phyloP scores from a whole-genome alignment of 768 basidiomycete species.

The Trametes cubensis region DNA sequence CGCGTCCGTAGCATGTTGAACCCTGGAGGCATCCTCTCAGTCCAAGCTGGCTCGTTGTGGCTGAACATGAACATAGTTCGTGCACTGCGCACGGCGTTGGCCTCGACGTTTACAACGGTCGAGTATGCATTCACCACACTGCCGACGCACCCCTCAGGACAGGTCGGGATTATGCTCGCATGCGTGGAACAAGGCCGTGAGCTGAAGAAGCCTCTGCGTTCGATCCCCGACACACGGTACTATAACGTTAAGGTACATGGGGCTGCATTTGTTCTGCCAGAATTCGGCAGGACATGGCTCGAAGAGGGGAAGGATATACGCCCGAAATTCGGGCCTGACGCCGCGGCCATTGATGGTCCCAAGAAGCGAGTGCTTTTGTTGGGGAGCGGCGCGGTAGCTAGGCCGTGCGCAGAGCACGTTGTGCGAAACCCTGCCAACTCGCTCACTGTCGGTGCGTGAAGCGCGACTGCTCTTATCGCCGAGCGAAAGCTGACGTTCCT shows the following conservation, averaged over 20 bases:
- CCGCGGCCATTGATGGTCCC: slow-evolving; percentile 37
- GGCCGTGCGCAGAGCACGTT: slow-evolving; percentile 93
- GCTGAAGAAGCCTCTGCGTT: slow-evolving; percentile 71
- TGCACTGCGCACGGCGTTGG: slow-evolving; percentile 68
- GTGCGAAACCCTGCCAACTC: slow-evolving; percentile 77
- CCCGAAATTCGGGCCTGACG: slow-evolving; percentile 73
- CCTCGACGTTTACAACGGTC: slow-evolving; percentile 72
- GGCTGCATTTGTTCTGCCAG: slow-evolving; percentile 85
- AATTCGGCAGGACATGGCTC: slow-evolving; percentile 78
- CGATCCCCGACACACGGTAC: slow-evolving; percentile 74
- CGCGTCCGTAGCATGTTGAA: slow-evolving; percentile 87
- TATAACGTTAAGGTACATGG: slow-evolving; percentile 83
- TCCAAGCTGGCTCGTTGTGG: slow-evolving; percentile 96
- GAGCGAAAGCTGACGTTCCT: neutral
- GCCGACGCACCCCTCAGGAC: slow-evolving; percentile 98
- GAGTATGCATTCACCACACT: slow-evolving; percentile 98
- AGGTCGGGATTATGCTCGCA: slow-evolving; percentile 92
- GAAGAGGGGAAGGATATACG: slow-evolving; percentile 70
- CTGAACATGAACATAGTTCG: slow-evolving; percentile 87
- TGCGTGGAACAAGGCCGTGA: slow-evolving; percentile 73
- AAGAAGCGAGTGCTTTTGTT: slow-evolving; percentile 83
- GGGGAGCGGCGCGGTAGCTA: slow-evolving; percentile 93
- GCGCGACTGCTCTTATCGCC: neutral
- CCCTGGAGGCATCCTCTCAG: slow-evolving; percentile 90
- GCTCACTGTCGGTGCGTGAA: slow-evolving; percentile 75